Evolutionary conservation across 129 eudicot genomes (phyloP), one percentile per base, ranked within the genome.

Genomic region (Dittrichia graveolens): DNA sequence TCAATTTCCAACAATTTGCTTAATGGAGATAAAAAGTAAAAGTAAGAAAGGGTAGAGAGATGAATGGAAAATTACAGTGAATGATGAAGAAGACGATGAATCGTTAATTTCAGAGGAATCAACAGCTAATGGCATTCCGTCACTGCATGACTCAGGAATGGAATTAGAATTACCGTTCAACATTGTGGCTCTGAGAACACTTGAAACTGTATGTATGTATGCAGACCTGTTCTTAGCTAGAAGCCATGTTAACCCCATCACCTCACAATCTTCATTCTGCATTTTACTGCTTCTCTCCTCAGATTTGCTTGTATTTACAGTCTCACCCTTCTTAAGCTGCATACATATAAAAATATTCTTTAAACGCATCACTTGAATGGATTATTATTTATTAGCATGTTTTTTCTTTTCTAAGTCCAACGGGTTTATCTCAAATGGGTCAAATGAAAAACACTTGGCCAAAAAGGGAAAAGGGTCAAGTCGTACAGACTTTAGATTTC

Each of bases 221-320:
- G 91, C 85, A 39, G 92, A 74, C 75, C 89, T 75, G 81, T 94
- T 83, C 83, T 88, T 90, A 60, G 90, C 81, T 13, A 94, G 97
- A 50, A 94, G 97, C 98, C 98, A 94, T 41, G 96, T 94, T 11
- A 90, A 67, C 34, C 98, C 97, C 98, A 94, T 94, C 34, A 90
- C 75, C 73, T 90, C 85, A 58, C 98, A 94, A 59, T 90, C 98
- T 44, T 73, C 83, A 47, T 67, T 83, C 10, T 80, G 85, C 91
- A 90, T 84, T 85, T 88, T 87, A 52, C 84, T 78, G 18, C 80
- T 79, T 67, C 96, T 76, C 41, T 84, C 88, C 34, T 83, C 89
- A 18, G 78, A 60, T 71, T 63, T 85, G 71, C 75, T 87, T 12
- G 76, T 53, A 54, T 80, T 83, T 10, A 70, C 82, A n/a, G 41